Evolutionary conservation across 768 basidiomycete species (phyloP).

Genomic region (Termitomyces titanicus): DNA sequence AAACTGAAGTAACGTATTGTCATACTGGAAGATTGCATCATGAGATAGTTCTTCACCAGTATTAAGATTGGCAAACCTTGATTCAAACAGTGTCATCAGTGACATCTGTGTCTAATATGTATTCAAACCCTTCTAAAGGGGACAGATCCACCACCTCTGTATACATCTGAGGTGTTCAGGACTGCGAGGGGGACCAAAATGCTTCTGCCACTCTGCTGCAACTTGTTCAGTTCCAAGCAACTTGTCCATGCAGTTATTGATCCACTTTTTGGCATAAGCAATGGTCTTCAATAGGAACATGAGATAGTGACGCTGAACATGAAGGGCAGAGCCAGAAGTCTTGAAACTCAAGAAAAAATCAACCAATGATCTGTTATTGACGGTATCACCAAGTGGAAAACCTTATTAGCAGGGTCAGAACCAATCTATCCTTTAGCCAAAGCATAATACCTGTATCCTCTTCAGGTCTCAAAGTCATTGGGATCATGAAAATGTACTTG

Average conservation of each 20-base stretch:
- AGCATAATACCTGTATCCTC: neutral
- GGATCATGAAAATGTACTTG: constrained; percentile 1
- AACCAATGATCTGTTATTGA: too few species aligned
- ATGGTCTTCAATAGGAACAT: neutral
- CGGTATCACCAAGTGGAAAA: neutral
- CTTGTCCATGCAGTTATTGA: neutral
- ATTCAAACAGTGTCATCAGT: too few species aligned
- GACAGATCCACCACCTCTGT: neutral
- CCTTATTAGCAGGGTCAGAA: neutral
- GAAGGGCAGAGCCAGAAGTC: neutral
- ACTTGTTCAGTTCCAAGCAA: neutral
- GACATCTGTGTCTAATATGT: neutral
- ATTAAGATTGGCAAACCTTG: neutral
- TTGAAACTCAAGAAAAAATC: too few species aligned
- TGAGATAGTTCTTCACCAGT: neutral
- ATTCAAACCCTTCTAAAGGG: neutral
- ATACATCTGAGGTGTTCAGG: neutral
- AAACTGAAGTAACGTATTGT: neutral
- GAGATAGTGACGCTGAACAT: neutral
- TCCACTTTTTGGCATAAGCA: neutral
- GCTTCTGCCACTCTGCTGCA: neutral
- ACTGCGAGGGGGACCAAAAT: neutral
- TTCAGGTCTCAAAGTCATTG: neutral
- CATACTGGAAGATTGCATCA: neutral
- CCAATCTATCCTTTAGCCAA: too few species aligned